Conservation (phyloP, 2,329 filamentous ascomycete species). For the Alternaria tenuissima region DNA sequence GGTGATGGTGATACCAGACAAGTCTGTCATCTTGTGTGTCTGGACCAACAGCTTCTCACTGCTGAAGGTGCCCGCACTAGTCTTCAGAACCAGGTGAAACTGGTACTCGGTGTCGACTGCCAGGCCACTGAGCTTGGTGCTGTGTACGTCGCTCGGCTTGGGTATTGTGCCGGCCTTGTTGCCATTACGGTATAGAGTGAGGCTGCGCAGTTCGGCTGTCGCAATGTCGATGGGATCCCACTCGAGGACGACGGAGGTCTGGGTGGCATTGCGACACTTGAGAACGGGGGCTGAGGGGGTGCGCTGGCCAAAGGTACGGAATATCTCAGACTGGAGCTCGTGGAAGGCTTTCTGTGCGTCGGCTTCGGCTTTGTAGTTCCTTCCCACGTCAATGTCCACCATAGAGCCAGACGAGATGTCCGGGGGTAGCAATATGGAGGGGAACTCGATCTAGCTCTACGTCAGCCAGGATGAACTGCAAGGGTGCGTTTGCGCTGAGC, state of each 20-base stretch:
- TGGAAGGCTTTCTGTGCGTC: conserved; percentile 79
- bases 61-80: conserved; percentile 84
- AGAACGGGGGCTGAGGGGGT: conserved; percentile 80
- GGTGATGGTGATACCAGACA: conserved; percentile 94
- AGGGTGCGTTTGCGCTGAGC: conserved; percentile 28
- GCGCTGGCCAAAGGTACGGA: conserved; percentile 81
- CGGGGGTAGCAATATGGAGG: conserved; percentile 92
- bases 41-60: conserved; percentile 85
- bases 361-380: conserved; percentile 81
- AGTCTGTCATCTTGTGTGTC: conserved; percentile 98
- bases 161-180: conserved; percentile 97
- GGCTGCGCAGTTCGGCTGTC: conserved; percentile 86
- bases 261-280: conserved; percentile 94
- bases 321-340: conserved; percentile 87
- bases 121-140: conserved; percentile 95
- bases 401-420: conserved; percentile 97
- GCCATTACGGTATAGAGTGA: conserved; percentile 93
- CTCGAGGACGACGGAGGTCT: conserved; percentile 97
- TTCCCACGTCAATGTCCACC: conserved; percentile 94
- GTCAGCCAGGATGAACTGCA: conserved; percentile 36
- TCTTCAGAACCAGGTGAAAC: conserved; percentile 91
- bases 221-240: conserved; percentile 96
- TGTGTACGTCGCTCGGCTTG: conserved; percentile 82
- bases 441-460: conserved; percentile 85
- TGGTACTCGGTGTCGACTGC: conserved; percentile 97